A percentile compares a stretch with the other conserved stretches of the same genome.
Conservation (phyloP, 805 yeast genomes). For the Millerozyma miso region DNA sequence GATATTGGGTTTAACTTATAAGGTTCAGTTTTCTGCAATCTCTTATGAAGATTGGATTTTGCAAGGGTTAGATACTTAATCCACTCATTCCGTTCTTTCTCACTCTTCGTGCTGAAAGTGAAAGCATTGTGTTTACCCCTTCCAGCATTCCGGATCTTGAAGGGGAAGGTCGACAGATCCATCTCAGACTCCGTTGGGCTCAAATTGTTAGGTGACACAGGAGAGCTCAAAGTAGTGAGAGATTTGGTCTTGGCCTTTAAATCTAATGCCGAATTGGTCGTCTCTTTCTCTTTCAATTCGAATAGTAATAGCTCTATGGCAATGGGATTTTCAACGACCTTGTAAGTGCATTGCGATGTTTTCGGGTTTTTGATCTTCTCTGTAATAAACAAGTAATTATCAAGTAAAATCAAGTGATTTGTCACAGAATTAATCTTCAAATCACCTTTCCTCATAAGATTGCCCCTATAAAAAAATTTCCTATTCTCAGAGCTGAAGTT, state of each 20-base stretch:
- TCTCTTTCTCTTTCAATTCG: constrained; percentile 39
- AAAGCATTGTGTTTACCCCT: constrained; percentile 51
- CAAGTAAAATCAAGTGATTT: constrained; percentile 56
- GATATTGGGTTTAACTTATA: constrained; percentile 50
- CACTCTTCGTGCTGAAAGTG: constrained; percentile 46
- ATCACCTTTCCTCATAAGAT: constrained; percentile 58
- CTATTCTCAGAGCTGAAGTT: constrained; percentile 53
- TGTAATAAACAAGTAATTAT: constrained; percentile 65
- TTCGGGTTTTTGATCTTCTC: constrained; percentile 46
- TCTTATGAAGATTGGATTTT: constrained; percentile 29
- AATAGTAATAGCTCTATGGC: constrained; percentile 56
- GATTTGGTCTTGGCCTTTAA: constrained; percentile 13
- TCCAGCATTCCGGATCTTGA: constrained; percentile 55
- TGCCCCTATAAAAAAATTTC: constrained; percentile 54
- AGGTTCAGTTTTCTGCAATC: constrained; percentile 43
- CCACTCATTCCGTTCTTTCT: constrained; percentile 58
- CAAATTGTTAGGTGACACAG: constrained; percentile 3
- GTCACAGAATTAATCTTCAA: constrained; percentile 54
- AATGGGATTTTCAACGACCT: constrained; percentile 54
- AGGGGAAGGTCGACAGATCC: constrained; percentile 34
- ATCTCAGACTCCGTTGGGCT: constrained; percentile 17
- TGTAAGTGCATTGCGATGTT: constrained; percentile 21
- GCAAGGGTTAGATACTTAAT: constrained; percentile 46
- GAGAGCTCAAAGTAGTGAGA: constrained; percentile 13
- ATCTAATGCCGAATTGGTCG: constrained; percentile 15